Base-by-base conservation (phyloP, 176 grass and related monocot genomes). In the Zea luxurians region DNA sequence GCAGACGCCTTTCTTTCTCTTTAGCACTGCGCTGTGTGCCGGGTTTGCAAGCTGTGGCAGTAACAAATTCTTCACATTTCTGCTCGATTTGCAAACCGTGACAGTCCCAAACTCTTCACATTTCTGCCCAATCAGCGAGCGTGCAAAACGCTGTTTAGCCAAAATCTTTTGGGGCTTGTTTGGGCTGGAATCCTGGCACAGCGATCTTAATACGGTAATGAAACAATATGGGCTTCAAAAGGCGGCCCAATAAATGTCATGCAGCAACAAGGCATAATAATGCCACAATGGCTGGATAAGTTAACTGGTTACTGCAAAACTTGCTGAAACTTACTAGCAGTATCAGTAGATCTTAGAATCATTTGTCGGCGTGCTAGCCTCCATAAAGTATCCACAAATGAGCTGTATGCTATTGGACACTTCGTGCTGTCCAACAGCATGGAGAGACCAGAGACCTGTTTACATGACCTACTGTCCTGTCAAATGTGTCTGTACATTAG, bases 341-440 rank as follows among this genome's bases (percentile, higher is more conserved):
- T 57, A 18, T 18, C 54, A 18, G 65, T 63, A 71, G 74, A 84
- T 78, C 53, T 84, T 53, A 20, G 46, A 70, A 52, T 18, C 37
- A 10, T 70, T 5, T 13, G 4, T 55, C 8, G 43, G 2, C 48
- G 53, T 70, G 52, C 37, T 13, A 64, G 18, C 16, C 27, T 61
- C 10, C 42, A 44, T 43, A 37, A 52, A 35, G 50, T 47, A 72
- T 45, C 20, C 15, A 9, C 2, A 17, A 13, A 2, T 70, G 20
- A 46, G 37, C 61, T 82, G 66, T 27, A 61, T 64, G 34, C 8
- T 17, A 63, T 76, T 50, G 59, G 77, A 58, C 48, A 16, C 13
- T 59, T 67, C 47, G 41, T 75, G 35, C 13, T 10, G 41, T 76
- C 64, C 66, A 83, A 72, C 18, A 73, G 17, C 57, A 46, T 54